Evolutionary conservation across 441 rosid genomes (phyloP), one percentile per base, ranked within the genome.

Genomic region (Erysimum pusillum): DNA sequence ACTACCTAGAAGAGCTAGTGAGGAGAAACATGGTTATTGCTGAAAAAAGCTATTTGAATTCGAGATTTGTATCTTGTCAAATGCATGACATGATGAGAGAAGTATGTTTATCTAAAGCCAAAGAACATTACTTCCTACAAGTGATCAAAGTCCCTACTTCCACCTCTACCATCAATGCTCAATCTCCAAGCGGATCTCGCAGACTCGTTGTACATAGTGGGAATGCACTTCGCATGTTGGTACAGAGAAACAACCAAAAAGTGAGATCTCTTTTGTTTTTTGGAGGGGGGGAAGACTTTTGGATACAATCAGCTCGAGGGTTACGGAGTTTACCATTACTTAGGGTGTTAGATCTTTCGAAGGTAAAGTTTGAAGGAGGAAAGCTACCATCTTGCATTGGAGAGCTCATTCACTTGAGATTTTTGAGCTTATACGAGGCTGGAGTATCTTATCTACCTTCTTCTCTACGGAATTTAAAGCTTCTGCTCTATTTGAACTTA

Each of bases 81-180:
- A 13, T 69, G 64, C 64, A 59, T 17, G 64, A 35, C 64, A 60
- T 60, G 14, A 35, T 59, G 64, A 36, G 64, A 17, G 64, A 18
- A 59, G 7, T 36, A 8, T 35, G 45, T 59, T 17, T 34, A 36
- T 36, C 44, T 4, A 59, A 35, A 59, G 25, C 44, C 63, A 35
- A 59, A 34, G 64, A 35, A 36, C 45, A 59, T 9, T 17, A 59
- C n/a, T 59, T 59, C 9, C 5, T 59, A n/a, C 64, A 44, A 3
- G 5, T 52, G 5, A 0, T 52, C 8, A 52, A 52, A 22, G 32
- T 10, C 32, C 32, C 32, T 52, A 5, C 57, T 11, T 52, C n/a
- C 57, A 41, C 45, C 0, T 3, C 14, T 11, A 11, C 45, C 45
- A 22, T 52, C 57, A 52, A 4, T 53, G 59, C 9, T 4, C 32